Conservation (phyloP, 2,329 filamentous ascomycete species). For the Plectosphaerella plurivora region DNA sequence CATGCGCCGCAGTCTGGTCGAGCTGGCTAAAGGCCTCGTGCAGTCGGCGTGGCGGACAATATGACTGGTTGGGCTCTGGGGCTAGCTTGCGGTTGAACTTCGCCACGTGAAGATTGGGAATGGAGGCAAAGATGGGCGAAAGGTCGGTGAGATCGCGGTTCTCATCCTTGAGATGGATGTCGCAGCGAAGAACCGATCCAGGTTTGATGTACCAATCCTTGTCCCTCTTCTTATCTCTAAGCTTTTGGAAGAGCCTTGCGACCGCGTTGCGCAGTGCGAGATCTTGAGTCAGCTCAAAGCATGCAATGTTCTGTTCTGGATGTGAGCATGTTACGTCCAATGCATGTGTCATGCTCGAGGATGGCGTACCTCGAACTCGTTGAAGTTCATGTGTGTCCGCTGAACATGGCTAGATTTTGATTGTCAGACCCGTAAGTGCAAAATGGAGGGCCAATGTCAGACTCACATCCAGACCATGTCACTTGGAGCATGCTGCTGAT, state of each 20-base stretch:
- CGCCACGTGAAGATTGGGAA: not conserved
- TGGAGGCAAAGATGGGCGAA: not conserved
- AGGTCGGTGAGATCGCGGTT: not conserved
- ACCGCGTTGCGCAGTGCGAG: not conserved
- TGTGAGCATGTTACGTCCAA: not conserved
- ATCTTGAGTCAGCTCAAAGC: not conserved
- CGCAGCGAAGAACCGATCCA: not conserved
- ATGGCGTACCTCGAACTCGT: not conserved
- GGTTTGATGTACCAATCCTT: not conserved
- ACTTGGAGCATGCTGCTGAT: not conserved
- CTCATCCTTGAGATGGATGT: not conserved
- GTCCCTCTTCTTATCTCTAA: not conserved
- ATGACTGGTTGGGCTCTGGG: not conserved
- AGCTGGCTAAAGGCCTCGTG: not conserved
- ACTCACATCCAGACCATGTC: not conserved
- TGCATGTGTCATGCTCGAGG: no score
- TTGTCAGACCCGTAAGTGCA: not conserved
- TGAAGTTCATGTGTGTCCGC: not conserved
- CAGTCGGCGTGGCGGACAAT: not conserved
- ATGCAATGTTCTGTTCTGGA: not conserved
- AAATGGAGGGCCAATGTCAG: rapidly evolving
- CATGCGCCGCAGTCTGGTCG: not conserved
- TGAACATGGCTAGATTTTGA: not conserved
- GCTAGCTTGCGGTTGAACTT: not conserved
- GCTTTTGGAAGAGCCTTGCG: not conserved